Evolutionary conservation across 805 yeast genomes (phyloP), one percentile per base, ranked within the genome.

Genomic region (Monosporozyma servazzii): DNA sequence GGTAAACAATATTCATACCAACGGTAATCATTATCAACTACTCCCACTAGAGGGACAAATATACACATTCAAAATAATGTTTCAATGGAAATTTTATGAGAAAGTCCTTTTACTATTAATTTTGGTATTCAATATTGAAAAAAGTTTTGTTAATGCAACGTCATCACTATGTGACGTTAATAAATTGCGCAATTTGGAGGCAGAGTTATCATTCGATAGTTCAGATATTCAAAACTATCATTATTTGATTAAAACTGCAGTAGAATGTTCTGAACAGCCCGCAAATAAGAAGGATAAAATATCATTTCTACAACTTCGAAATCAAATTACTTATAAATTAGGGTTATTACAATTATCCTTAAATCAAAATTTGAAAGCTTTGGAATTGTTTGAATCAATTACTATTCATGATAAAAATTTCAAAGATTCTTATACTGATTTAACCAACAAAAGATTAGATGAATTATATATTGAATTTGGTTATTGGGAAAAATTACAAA

Each of bases 271-370:
- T 27, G n/a, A 23, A 10, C 36, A n/a, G 13, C 27, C 15, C 7
- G 27, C 23, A 13, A 29, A 37, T 11, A 47, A 36, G 10, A 37
- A 37, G 41, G 41, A 37, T 37, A 37, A 37, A 37, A 9, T 37
- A 37, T 18, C 18, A 37, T 37, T 37, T 18, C 17, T 37, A 37
- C 41, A 37, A 37, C 41, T 37, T 3, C 41, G 41, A 37, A 59
- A 62, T 47, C 61, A 75, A 54, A 64, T 82, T 1, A 73, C 75
- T 54, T 81, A 77, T 61, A 82, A 80, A 60, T 75, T 76, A 51
- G 89, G 88, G 0, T 62, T 83, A 44, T 76, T 84, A 2, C 83
- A 82, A 50, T 65, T 81, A 50, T 74, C 81, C 13, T 60, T 81
- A 54, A 79, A 79, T 33, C 78, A 77, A 52, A 84, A 79, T 30